Conservation (phyloP, 768 basidiomycete genomes). For the Phlegmacium glaucopus region DNA sequence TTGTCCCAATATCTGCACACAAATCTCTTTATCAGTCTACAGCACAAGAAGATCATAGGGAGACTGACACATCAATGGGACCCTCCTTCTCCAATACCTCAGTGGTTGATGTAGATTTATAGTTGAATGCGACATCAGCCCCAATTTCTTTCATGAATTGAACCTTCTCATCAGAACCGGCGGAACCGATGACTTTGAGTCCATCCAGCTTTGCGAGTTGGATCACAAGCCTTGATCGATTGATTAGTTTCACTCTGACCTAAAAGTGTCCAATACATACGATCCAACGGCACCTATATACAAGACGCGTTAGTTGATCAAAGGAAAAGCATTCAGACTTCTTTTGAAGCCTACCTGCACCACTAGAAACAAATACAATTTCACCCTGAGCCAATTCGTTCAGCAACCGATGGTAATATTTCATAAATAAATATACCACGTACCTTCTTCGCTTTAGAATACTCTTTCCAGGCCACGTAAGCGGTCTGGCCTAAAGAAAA, state of each 20-base stretch:
- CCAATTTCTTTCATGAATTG: conserved; percentile 53
- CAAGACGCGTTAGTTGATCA: too few relatives aligned
- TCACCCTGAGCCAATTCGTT: conserved; percentile 27
- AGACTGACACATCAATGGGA: conserved; percentile 37
- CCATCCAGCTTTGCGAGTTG: conserved; percentile 50
- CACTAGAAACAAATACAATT: conserved; percentile 36
- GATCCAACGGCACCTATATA: conserved; percentile 49
- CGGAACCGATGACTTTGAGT: conserved; percentile 65
- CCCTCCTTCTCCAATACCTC: conserved; percentile 56
- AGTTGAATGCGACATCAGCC: conserved; percentile 69
- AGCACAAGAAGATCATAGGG: background rate
- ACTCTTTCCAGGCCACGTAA: conserved; percentile 36
- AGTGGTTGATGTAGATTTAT: conserved; percentile 52
- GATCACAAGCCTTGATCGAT: conserved; percentile 38
- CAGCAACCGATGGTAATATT: background rate
- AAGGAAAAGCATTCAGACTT: too few relatives aligned
- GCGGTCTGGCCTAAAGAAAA: conserved; percentile 34
- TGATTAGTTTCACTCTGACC: background rate
- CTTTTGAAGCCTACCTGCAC: conserved; percentile 32
- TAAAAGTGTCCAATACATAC: conserved; percentile 32
- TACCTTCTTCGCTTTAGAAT: conserved; percentile 32
- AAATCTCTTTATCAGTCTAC: background rate
- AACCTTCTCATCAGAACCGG: conserved; percentile 72
- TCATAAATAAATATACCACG: background rate
- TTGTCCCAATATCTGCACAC: conserved; percentile 45